Evolutionary conservation across 805 yeast species (phyloP).

Genomic region (Sugiyamaella americana): DNA sequence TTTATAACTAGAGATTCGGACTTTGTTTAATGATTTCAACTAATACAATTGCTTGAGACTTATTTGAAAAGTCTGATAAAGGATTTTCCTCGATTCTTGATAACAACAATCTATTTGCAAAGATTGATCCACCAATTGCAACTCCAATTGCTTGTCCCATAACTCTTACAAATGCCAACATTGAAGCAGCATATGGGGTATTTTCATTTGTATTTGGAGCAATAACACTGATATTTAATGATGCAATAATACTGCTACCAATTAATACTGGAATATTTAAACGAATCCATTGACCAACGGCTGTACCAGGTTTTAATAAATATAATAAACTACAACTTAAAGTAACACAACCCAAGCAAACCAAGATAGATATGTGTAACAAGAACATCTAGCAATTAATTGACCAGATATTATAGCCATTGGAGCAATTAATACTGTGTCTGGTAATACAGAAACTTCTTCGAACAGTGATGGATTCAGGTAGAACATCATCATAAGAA

Average conservation of each 20-base stretch:
- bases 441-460: constrained; percentile 38
- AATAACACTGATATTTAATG: constrained; percentile 28
- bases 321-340: constrained; percentile 42
- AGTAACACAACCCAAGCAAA: constrained; percentile 35
- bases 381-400: constrained; percentile 34
- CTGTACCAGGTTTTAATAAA: constrained; percentile 33
- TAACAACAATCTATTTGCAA: constrained; percentile 21
- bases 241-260: constrained; percentile 42
- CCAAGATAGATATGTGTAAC: constrained; percentile 38
- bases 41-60: constrained; percentile 19
- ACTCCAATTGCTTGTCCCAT: constrained; percentile 31
- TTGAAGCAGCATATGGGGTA: constrained; percentile 28
- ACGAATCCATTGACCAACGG: constrained; percentile 37
- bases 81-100: constrained; percentile 5
- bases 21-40: constrained; percentile 19
- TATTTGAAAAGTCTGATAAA: constrained; percentile 6
- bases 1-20: constrained; percentile 13
- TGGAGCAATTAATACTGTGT: constrained; percentile 37
- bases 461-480: no score
- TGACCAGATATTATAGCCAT: constrained; percentile 37
- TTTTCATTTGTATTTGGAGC: constrained; percentile 27
- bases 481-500: no score
- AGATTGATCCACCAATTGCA: constrained; percentile 31
- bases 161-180: constrained; percentile 27
- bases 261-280: constrained; percentile 42